phyloP scores from a whole-genome alignment of 495 filamentous ascomycete genomes.

The Amphirosellinia nigrospora region DNA sequence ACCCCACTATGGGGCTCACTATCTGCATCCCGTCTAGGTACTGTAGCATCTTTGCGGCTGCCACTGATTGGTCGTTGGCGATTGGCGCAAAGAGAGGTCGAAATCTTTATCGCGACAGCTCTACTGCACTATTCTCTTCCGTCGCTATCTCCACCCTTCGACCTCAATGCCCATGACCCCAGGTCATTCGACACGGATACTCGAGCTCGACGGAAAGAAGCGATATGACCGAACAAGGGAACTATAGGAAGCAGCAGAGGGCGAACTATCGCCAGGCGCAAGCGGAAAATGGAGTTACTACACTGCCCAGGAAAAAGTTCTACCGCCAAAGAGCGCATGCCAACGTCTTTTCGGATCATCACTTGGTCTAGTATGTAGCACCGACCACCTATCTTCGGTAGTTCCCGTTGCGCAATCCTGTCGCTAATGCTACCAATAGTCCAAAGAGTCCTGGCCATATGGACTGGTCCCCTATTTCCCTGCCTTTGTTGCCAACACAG shows the following conservation, averaged over 20 bases:
- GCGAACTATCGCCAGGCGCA: constrained; percentile 68
- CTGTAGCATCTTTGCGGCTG: too few relatives aligned
- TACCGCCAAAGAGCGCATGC: constrained; percentile 96
- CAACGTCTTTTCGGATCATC: constrained; percentile 95
- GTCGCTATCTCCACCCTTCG: neutral
- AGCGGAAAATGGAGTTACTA: constrained; percentile 41
- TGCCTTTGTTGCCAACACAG: constrained; percentile 55
- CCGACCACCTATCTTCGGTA: neutral
- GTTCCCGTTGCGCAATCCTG: neutral
- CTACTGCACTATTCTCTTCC: neutral
- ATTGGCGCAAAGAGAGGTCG: neutral
- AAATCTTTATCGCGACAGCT: constrained; percentile 12
- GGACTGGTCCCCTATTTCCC: constrained; percentile 92
- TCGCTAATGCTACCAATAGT: constrained; percentile 53
- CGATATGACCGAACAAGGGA: constrained; percentile 59
- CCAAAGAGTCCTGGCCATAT: constrained; percentile 81
- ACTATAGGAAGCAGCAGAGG: constrained; percentile 77
- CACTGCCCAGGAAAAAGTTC: constrained; percentile 89
- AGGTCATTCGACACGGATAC: neutral
- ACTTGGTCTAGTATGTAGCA: constrained; percentile 79
- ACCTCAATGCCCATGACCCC: neutral
- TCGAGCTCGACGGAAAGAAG: neutral
- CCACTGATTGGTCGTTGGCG: neutral
- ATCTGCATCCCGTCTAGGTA: too few relatives aligned
- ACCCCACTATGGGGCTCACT: constrained; percentile 14